A percentile compares a stretch with the other conserved stretches of the same genome.
These are phyloP conservation scores for Phytopythium vexans DNA, from an alignment of 352 stramenopile species.

Conservation along the genomic window DNA sequence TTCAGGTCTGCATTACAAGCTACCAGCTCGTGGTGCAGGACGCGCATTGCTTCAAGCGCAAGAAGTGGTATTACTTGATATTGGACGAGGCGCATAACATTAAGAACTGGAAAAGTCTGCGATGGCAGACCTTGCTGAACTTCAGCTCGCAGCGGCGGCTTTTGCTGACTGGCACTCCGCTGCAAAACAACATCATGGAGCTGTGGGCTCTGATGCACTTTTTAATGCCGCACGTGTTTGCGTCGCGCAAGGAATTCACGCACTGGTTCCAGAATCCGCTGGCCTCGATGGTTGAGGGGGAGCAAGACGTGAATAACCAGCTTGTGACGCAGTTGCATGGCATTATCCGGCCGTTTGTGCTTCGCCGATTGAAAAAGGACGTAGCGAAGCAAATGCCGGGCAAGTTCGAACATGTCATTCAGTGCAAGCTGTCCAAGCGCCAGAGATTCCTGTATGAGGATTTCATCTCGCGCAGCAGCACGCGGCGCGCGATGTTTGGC, in stretches of 20 bases:
- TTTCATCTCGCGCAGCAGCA: constrained; percentile 96
- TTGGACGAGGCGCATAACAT: constrained; percentile 99
- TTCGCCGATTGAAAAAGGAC: constrained; percentile 97
- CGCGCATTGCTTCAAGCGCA: constrained; percentile 96
- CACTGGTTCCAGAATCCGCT: constrained; percentile 99
- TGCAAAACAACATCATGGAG: constrained; percentile 98
- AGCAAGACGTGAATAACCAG: constrained; percentile 75
- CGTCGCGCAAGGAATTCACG: constrained; percentile 92
- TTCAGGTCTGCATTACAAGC: constrained; percentile 98
- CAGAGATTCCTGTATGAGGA: constrained; percentile 98
- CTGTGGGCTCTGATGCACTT: constrained; percentile 98
- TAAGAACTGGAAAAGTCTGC: constrained; percentile 98
- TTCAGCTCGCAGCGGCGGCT: constrained; percentile 95
- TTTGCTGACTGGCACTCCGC: constrained; percentile 95
- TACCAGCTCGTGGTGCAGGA: constrained; percentile 99
- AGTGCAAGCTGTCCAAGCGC: constrained; percentile 92
- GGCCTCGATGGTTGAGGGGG: constrained; percentile 72
- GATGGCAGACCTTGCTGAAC: constrained; percentile 98
- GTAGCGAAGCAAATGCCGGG: constrained; percentile 96
- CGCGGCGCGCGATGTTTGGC: constrained; percentile 88
- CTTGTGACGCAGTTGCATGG: constrained; percentile 94
- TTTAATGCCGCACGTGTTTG: constrained; percentile 97
- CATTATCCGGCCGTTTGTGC: constrained; percentile 98
- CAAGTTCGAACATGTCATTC: constrained; percentile 97
- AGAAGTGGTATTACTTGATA: constrained; percentile 99